Base-by-base conservation (phyloP, 331 rosid species). In the Quercus lobata region DNA sequence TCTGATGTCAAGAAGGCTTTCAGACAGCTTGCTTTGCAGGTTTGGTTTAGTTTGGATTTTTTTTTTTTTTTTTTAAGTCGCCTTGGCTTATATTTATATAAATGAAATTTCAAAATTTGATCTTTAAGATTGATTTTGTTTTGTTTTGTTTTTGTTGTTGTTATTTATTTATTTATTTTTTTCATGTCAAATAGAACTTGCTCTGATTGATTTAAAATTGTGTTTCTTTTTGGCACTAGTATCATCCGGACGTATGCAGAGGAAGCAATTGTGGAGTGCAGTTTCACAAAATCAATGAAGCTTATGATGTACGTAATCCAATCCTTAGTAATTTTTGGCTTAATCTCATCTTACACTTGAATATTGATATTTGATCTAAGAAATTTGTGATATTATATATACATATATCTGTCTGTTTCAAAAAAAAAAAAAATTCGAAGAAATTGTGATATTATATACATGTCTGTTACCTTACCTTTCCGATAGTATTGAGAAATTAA, bases 231-330 rank as follows among this genome's bases (percentile, higher is more conserved):
- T 8, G 11, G 3, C 46, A 96, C 30, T 2, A 27, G 98, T 96
- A 96, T 53, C 99, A 96, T 84, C 98, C 99, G 6, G 99, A 96
- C 9, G 98, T 96, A 1, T 93, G 98, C 77, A 91, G 87, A 81
- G 99, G 96, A 55, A 90, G 10, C 76, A 91, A 91, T 72, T 91
- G 96, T 17, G 90, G 92, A 2, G 98, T 93, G 56, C 89, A 89
- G 75, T 93, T 96, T 88, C 92, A 93, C 57, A 81, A 70, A 69
- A 96, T 96, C 89, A 91, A 93, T 7, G 92, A 96, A 83, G 99
- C 99, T 41, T 93, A 96, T 76, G 97, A 90, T 89, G 99, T 96
- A 80, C 27, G 91, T 53, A 75, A 32, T 58, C 21, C 5, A 55
- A 32, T 5, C 30, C n/a, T 2, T 34, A 10, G 54, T 18, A 46